These are phyloP conservation scores for Vitis hybrid DNA, from an alignment of 177 flowering plant genomes.

Conservation along the genomic window DNA sequence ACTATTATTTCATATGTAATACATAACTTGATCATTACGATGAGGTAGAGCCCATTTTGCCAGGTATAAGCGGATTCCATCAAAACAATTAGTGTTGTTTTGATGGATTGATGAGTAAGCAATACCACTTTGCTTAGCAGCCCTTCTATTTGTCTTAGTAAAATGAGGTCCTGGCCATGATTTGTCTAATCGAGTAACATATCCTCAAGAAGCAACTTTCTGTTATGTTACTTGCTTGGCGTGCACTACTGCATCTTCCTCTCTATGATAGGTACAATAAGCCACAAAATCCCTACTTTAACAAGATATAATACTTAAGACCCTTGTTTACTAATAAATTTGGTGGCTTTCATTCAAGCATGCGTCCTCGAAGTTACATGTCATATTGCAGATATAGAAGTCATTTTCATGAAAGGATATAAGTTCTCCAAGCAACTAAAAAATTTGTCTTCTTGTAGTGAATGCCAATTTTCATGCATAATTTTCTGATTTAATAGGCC, in stretches of 20 bases:
- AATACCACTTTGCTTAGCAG: neutral
- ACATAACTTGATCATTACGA: too few species aligned
- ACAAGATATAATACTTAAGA: neutral
- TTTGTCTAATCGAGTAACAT: neutral
- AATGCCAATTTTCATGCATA: too few species aligned
- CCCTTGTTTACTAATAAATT: neutral
- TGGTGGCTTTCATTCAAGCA: neutral
- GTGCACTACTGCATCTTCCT: neutral
- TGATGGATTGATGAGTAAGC: neutral
- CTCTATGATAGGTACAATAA: neutral
- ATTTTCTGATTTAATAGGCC: too few species aligned
- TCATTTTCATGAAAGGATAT: too few species aligned
- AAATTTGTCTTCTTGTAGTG: too few species aligned
- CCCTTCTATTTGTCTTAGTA: neutral
- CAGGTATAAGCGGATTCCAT: too few species aligned
- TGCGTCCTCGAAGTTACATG: too few species aligned
- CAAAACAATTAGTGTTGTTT: too few species aligned
- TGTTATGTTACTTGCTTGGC: neutral
- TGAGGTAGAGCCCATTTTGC: too few species aligned
- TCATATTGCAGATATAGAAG: too few species aligned
- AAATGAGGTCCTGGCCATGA: neutral
- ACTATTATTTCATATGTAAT: too few species aligned
- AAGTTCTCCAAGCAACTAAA: too few species aligned
- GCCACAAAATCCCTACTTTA: neutral
- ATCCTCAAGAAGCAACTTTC: neutral